A percentile compares a stretch with the other conserved stretches of the same genome.
phyloP scores from a whole-genome alignment of 768 basidiomycete genomes.

The Trametes meyenii region DNA sequence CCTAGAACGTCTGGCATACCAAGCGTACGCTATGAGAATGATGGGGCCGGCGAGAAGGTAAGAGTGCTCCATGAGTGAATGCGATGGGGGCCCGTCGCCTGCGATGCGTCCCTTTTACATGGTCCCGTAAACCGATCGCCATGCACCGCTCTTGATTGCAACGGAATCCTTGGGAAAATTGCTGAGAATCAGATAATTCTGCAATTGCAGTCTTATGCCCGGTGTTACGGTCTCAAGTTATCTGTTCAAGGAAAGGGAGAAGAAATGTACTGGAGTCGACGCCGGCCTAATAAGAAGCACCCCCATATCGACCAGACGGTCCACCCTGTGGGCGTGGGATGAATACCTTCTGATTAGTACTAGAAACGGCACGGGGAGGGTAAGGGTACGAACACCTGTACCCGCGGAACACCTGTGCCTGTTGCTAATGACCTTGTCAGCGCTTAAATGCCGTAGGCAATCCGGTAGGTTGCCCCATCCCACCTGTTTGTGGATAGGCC shows the following conservation, averaged over 20 bases:
- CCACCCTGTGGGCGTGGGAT: background rate
- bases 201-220: background rate
- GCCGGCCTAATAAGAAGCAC: background rate
- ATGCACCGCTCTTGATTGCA: background rate
- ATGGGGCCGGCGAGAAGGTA: conserved; percentile 17
- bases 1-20: conserved; percentile 10
- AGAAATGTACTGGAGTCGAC: background rate
- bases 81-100: background rate
- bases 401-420: no score
- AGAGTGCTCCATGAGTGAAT: conserved; percentile 18
- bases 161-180: background rate
- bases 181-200: background rate
- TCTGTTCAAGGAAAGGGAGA: background rate
- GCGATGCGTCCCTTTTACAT: background rate
- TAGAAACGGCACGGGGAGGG: background rate
- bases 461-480: no score
- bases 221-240: background rate
- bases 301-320: background rate
- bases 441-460: no score
- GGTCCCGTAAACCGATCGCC: background rate
- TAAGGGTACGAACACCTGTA: no score
- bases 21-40: background rate
- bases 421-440: no score
- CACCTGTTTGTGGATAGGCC: no score
- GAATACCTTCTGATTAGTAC: no score